Base-by-base conservation (phyloP, 1,284 basidiomycete species). In the Trichosporon coremiiforme region DNA sequence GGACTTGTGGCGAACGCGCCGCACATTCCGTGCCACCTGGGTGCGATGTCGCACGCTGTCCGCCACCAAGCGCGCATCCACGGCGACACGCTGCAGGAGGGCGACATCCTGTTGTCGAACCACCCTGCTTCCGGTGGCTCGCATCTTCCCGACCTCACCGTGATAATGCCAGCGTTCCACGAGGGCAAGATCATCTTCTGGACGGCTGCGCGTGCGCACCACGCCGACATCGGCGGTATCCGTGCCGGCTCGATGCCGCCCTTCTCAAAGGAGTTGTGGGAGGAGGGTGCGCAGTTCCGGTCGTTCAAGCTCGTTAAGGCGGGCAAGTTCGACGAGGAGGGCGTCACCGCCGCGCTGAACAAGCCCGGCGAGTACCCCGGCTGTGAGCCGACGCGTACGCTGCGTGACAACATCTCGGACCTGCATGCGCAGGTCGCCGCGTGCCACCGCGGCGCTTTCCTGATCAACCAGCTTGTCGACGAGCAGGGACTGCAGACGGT, bases 361-460 rank as follows among this genome's bases (percentile, higher is more conserved):
- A 89, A 90, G 71, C 95, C 96, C 0, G 91, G 90, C 4, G 87
- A 89, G 80, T 95, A 94, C 79, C 90, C 90, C 6, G 92, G 91
- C 12, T 91, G 90, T 78, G 91, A 89, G 15, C 92, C 92, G 0
- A 94, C 92, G 77, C 86, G 93, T 73, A 98, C 78, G 91, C 96
- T 15, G 92, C 95, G 85, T 91, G 77, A 79, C 57, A 78, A 79
- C 71, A 72, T 80, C 38, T 77, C 75, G 10, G 80, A 81, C 70
- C 74, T 81, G 10, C 76, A 81, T 57, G 80, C 80, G 5, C 80
- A 82, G 67, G 76, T 79, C 35, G 78, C 80, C 2, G 77, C 80
- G 7, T 83, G 81, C 69, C 76, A 78, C 69, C 75, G 78, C 4
- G 80, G 80, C 0, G 74, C 74, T 1, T 66, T 75, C 4, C 76